Conservation (phyloP, 495 filamentous ascomycete genomes). For the Tuber microsphaerosporum region DNA sequence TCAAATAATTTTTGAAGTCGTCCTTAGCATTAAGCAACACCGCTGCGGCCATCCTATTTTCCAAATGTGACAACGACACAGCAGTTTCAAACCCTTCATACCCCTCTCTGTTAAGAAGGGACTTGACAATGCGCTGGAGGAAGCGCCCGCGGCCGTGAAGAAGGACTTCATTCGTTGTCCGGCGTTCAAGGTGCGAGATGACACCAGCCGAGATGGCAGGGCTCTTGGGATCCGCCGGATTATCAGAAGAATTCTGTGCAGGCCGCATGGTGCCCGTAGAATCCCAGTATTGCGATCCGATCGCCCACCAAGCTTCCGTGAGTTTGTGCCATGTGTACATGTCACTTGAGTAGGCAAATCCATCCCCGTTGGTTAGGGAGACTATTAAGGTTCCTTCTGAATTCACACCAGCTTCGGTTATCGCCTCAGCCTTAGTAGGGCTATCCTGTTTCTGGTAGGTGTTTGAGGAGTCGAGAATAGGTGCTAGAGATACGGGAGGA, state of each 20-base stretch:
- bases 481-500: slow-evolving; percentile 82
- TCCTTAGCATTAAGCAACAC: slow-evolving; percentile 75
- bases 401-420: slow-evolving; percentile 86
- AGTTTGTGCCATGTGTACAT: slow-evolving; percentile 93
- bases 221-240: slow-evolving; percentile 41
- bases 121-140: slow-evolving; percentile 81
- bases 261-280: slow-evolving; percentile 71
- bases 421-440: slow-evolving; percentile 74
- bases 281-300: slow-evolving; percentile 96
- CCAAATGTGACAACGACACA: slow-evolving; percentile 88
- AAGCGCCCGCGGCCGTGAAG: slow-evolving; percentile 83
- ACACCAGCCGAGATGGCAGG: slow-evolving; percentile 80
- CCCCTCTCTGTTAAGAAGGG: slow-evolving; percentile 72
- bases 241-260: slow-evolving; percentile 54
- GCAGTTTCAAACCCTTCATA: slow-evolving; percentile 86
- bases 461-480: slow-evolving; percentile 76
- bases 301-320: slow-evolving; percentile 95
- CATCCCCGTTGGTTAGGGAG: slow-evolving; percentile 84
- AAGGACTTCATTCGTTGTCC: slow-evolving; percentile 88
- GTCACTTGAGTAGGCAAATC: slow-evolving; percentile 71
- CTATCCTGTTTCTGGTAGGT: slow-evolving; percentile 59
- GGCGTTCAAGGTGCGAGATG: slow-evolving; percentile 83
- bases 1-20: slow-evolving; percentile 82
- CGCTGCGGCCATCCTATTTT: slow-evolving; percentile 88
- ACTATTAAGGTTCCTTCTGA: slow-evolving; percentile 74